Percentiles rank a stretch among this genome's conserved stretches.
Evolutionary conservation across 495 filamentous ascomycete species (phyloP).

Genomic region (Ascobolus immersus): DNA sequence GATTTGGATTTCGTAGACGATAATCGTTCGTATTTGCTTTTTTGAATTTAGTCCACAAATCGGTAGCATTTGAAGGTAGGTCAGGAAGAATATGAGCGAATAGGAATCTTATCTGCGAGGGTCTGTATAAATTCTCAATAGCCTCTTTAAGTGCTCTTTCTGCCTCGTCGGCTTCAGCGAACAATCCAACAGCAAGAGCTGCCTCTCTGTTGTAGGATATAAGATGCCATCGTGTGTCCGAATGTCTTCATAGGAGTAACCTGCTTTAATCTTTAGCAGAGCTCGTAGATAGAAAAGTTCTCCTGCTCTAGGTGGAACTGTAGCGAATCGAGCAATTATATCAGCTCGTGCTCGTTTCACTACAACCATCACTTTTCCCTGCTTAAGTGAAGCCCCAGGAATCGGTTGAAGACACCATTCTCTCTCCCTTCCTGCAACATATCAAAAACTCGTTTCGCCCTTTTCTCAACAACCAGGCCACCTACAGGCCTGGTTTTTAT

Average conservation of each 20-base stretch:
- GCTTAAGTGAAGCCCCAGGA: too few relatives aligned
- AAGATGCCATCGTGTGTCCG: not conserved
- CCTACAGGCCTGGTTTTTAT: too few relatives aligned
- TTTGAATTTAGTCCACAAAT: conserved; percentile 3
- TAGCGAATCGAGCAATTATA: not conserved
- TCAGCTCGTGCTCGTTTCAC: too few relatives aligned
- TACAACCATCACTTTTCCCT: too few relatives aligned
- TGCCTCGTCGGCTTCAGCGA: conserved; percentile 1
- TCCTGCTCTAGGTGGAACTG: conserved; percentile 2
- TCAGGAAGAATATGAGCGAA: conserved; percentile 4
- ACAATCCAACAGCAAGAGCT: conserved; percentile 4
- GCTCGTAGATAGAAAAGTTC: conserved; percentile 7
- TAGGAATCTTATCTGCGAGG: conserved; percentile 5
- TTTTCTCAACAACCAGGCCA: too few relatives aligned
- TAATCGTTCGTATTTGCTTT: too few relatives aligned
- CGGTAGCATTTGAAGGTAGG: conserved; percentile 1
- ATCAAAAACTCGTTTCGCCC: too few relatives aligned
- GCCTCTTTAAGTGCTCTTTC: conserved; percentile 2
- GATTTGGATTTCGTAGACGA: too few relatives aligned
- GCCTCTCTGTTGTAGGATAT: conserved; percentile 4
- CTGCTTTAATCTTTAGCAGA: conserved; percentile 1
- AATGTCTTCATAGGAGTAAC: not conserved
- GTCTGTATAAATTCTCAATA: conserved; percentile 1
- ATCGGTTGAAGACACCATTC: too few relatives aligned
- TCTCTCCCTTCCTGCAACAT: too few relatives aligned